A percentile compares a stretch with the other conserved stretches of the same genome.
These are phyloP conservation scores for Phytophthora brassicae DNA, from an alignment of 352 stramenopile genomes.

Conservation along the genomic window DNA sequence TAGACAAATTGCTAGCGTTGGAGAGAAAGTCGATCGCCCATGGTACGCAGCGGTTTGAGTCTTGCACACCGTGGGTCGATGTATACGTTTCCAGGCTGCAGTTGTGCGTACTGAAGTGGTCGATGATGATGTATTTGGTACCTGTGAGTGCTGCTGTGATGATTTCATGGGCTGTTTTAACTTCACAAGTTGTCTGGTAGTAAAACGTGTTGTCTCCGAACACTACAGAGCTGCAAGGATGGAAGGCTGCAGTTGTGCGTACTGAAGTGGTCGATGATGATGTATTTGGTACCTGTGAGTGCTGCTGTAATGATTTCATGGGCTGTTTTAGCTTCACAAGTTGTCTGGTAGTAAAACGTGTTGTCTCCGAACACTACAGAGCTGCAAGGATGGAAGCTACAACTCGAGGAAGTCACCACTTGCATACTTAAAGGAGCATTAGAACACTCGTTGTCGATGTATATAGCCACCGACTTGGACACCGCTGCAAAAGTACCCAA, in stretches of 20 bases:
- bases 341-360: conserved; percentile 27
- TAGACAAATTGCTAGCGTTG: conserved; percentile 1
- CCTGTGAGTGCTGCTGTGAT: conserved; percentile 14
- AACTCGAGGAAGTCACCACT: conserved; percentile 19
- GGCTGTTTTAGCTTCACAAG: conserved; percentile 8
- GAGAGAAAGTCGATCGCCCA: conserved; percentile 29
- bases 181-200: conserved; percentile 21
- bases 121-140: conserved; percentile 27
- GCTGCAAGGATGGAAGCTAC: conserved; percentile 18
- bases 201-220: conserved; percentile 24
- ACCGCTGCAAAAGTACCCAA: not conserved
- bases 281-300: conserved; percentile 20
- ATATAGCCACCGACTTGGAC: conserved; percentile 20
- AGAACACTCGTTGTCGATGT: conserved; percentile 20
- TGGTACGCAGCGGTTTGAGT: conserved; percentile 21
- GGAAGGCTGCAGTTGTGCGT: conserved; percentile 22
- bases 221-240: too few species aligned
- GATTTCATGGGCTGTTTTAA: conserved; percentile 5
- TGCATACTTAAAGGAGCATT: conserved; percentile 23
- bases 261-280: conserved; percentile 31
- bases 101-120: conserved; percentile 23
- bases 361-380: conserved; percentile 11
- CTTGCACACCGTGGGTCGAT: conserved; percentile 24
- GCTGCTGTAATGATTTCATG: conserved; percentile 12
- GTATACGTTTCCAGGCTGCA: conserved; percentile 24